Base-by-base conservation (phyloP, 2,329 filamentous ascomycete genomes). In the Chaetomium sp. region DNA sequence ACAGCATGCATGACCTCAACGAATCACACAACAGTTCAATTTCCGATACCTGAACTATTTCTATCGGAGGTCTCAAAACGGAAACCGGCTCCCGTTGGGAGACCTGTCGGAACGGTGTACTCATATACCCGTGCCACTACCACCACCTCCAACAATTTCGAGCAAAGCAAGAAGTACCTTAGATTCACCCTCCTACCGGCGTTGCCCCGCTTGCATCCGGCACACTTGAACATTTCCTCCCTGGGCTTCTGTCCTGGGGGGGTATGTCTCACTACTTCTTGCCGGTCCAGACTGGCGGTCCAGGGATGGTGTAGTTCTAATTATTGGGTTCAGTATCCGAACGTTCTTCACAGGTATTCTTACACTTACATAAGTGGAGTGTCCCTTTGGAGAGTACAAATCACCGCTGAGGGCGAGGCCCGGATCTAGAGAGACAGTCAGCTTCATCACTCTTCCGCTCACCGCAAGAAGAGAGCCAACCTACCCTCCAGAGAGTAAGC, bases 241-340 rank as follows among this genome's bases (percentile, higher is more conserved):
- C n/a, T n/a, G n/a, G n/a, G n/a, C n/a, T n/a, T n/a, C n/a, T n/a
- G n/a, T n/a, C n/a, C n/a, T n/a, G n/a, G n/a, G n/a, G n/a, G n/a
- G n/a, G n/a, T n/a, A n/a, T n/a, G n/a, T n/a, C n/a, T n/a, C 12
- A 7, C 23, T 29, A 56, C 3, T 57, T 42, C 21, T 49, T 27
- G 57, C 54, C 59, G 8, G 59, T 61, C 59, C 45, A 50, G n/a
- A 63, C 31, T 4, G 23, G 7, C 10, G 59, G 59, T 3, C 59
- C 59, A 1, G 59, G 59, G 16, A 61, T 61, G 23, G 59, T 61
- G 21, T 61, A 61, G 50, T 61, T 61, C 49, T 58, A 31, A n/a
- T 29, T 16, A 21, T 35, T n/a, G 10, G 42, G 3, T 54, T 31
- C 16, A 33, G n/a, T n/a, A 9, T 31, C 10, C 31, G 1, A 42